phyloP scores from a whole-genome alignment of 768 basidiomycete species.

The Hydnum rufescens region DNA sequence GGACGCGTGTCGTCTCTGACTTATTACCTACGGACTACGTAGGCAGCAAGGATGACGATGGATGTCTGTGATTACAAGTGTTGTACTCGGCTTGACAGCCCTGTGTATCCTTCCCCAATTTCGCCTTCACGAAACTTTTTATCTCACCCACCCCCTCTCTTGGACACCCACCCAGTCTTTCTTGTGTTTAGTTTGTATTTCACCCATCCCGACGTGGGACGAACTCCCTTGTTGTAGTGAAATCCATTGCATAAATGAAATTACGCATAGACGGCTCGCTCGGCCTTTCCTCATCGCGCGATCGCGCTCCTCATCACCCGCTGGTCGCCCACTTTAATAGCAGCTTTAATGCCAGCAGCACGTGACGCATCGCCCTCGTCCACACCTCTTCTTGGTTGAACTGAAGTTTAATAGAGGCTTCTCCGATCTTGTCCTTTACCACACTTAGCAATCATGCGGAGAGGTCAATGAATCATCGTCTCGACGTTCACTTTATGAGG shows the following conservation, averaged over 20 bases:
- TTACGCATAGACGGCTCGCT: no score
- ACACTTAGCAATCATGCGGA: conserved; percentile 30
- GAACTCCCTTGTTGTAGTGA: no score
- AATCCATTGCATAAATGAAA: no score
- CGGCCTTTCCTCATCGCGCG: no score
- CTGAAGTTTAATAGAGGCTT: conserved; percentile 82
- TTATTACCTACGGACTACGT: conserved; percentile 8
- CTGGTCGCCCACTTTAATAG: conserved; percentile 26
- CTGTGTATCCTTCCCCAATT: no score
- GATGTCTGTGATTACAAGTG: conserved; percentile 2
- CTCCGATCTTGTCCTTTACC: conserved; percentile 86
- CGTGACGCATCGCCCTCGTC: conserved; percentile 84
- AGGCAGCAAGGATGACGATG: conserved; percentile 4
- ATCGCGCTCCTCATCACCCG: no score
- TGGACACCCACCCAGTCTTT: no score
- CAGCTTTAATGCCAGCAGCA: conserved; percentile 74
- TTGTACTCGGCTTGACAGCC: no score
- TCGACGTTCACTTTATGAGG: not conserved
- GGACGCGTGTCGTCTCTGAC: conserved; percentile 5
- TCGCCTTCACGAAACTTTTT: no score
- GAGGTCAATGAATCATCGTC: not conserved
- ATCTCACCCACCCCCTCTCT: no score
- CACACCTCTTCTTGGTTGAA: conserved; percentile 91
- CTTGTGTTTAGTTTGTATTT: no score
- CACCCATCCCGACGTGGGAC: no score